These are phyloP conservation scores for Fusarium avenaceum DNA, from an alignment of 2,329 filamentous ascomycete genomes.

Conservation along the genomic window DNA sequence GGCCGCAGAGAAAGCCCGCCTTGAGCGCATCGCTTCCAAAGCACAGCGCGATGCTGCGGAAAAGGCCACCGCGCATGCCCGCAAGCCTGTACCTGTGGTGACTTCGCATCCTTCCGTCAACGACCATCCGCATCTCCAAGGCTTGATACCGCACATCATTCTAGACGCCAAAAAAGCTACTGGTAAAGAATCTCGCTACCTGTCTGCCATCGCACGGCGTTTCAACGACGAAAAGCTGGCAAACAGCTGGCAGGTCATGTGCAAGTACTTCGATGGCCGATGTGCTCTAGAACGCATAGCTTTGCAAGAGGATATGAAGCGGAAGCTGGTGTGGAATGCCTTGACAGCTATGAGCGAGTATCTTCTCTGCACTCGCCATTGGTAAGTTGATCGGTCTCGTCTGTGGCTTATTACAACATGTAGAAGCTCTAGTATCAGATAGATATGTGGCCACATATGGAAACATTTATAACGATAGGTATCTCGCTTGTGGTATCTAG, in stretches of 20 bases:
- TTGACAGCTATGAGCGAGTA: slow-evolving; percentile 76
- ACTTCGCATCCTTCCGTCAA: slow-evolving; percentile 71
- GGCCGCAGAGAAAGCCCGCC: slow-evolving; percentile 72
- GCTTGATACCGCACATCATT: slow-evolving; percentile 75
- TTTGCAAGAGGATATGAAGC: slow-evolving; percentile 86
- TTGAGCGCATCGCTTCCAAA: slow-evolving; percentile 69
- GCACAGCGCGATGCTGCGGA: slow-evolving; percentile 68
- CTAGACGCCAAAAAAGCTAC: slow-evolving; percentile 83
- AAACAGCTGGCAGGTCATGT: slow-evolving; percentile 78
- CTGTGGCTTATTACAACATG: neutral
- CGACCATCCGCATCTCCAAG: slow-evolving; percentile 68
- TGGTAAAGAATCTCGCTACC: slow-evolving; percentile 80
- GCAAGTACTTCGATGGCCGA: slow-evolving; percentile 89
- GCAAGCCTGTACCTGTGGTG: slow-evolving; percentile 62
- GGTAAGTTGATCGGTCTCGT: slow-evolving; percentile 61
- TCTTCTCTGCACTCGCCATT: slow-evolving; percentile 76
- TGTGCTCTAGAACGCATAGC: slow-evolving; percentile 89
- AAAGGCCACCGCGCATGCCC: slow-evolving; percentile 68
- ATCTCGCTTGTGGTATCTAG: slow-evolving; percentile 49
- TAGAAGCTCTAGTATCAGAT: slow-evolving; percentile 1
- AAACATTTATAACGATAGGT: slow-evolving; percentile 37
- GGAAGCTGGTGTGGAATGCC: slow-evolving; percentile 81
- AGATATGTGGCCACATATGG: slow-evolving; percentile 19
- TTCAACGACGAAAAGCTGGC: slow-evolving; percentile 70
- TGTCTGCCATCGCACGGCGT: slow-evolving; percentile 70